Base-by-base conservation (phyloP, 2,329 filamentous ascomycete species). In the Beauveria caledonica region DNA sequence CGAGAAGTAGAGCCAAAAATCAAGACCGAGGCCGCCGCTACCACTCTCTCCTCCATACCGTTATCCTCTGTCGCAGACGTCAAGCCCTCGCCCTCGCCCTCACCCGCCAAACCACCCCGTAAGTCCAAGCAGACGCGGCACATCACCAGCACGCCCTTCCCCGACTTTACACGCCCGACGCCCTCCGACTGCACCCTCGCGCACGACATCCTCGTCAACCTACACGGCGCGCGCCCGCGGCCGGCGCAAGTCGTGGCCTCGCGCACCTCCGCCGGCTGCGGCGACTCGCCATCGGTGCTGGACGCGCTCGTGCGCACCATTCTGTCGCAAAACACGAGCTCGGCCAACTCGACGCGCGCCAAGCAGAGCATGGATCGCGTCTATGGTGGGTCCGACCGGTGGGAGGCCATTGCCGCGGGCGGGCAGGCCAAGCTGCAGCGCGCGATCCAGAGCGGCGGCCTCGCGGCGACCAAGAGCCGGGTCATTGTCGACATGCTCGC, bases 381-480 rank as follows among this genome's bases (percentile, higher is more conserved):
- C 5, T 79, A 80, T 68, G 77, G 76, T 19, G 68, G 72, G 36
- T 75, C 72, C 65, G 75, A 77, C 62, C 67, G 69, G 29, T 80
- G 78, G 78, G 73, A 70, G 0, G 70, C 67, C 42, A 76, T 80
- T 55, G 75, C 67, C 5, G 63, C 62, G 1, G 77, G 76, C 40
- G 76, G 78, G 0, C 69, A 70, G 46, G 63, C 68, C 15, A 73
- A 71, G 64, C 70, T 80, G 6, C 72, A 77, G 62, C 77, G 85
- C 65, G 83, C 88, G 0, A 92, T 92, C 67, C 84, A 85, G 69
- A 79, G 79, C 25, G 90, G 89, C 33, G 90, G 90, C 0, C 76
- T 93, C 1, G 86, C 85, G 15, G 81, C 82, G 40, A 78, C 83
- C n/a, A 94, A 93, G 72, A 88, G 85, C 68, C 86, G 82, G 61